Percentiles rank a stretch among this genome's conserved stretches.
Evolutionary conservation across 2,329 filamentous ascomycete species (phyloP).

Genomic region (Trichoderma harzianum): DNA sequence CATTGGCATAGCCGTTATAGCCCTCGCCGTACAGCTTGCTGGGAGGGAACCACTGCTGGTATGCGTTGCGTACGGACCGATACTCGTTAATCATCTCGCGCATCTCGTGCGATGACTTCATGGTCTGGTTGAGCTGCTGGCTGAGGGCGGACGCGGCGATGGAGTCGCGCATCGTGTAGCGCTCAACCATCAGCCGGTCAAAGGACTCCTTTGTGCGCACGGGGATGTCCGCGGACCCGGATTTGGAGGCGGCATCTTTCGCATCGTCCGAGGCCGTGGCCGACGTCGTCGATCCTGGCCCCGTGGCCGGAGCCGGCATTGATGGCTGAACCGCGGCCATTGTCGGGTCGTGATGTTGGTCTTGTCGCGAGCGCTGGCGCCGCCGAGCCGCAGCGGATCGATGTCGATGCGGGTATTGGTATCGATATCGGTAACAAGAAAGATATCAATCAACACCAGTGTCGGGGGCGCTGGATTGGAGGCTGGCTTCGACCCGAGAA

Average conservation of each 20-base stretch:
- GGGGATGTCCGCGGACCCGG: slow-evolving; percentile 31
- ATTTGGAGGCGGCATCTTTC: slow-evolving; percentile 24
- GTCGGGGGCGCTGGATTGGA: not conserved
- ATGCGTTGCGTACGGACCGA: slow-evolving; percentile 54
- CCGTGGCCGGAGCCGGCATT: slow-evolving; percentile 34
- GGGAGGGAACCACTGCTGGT: slow-evolving; percentile 54
- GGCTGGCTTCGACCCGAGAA: not conserved
- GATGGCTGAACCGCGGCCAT: slow-evolving; percentile 45
- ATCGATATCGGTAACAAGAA: not conserved
- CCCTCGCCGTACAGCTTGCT: slow-evolving; percentile 65
- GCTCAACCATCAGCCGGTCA: slow-evolving; percentile 51
- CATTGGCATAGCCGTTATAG: slow-evolving; percentile 87
- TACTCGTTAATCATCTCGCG: slow-evolving; percentile 69
- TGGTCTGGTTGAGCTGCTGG: slow-evolving; percentile 50
- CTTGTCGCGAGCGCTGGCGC: slow-evolving; percentile 29
- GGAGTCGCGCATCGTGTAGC: slow-evolving; percentile 52
- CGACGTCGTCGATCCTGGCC: slow-evolving; percentile 32
- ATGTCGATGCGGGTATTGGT: not conserved
- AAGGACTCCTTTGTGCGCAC: slow-evolving; percentile 56
- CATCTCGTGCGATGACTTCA: slow-evolving; percentile 59
- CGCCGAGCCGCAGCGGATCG: slow-evolving; percentile 34
- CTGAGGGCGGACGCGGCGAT: slow-evolving; percentile 52
- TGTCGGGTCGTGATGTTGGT: slow-evolving; percentile 15
- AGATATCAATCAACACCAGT: not conserved
- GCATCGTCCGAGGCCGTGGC: slow-evolving; percentile 29